Percentiles rank a stretch among this genome's conserved stretches.
Evolutionary conservation across 1,284 basidiomycete genomes (phyloP).

Genomic region (Fistulinella cinereoalba): DNA sequence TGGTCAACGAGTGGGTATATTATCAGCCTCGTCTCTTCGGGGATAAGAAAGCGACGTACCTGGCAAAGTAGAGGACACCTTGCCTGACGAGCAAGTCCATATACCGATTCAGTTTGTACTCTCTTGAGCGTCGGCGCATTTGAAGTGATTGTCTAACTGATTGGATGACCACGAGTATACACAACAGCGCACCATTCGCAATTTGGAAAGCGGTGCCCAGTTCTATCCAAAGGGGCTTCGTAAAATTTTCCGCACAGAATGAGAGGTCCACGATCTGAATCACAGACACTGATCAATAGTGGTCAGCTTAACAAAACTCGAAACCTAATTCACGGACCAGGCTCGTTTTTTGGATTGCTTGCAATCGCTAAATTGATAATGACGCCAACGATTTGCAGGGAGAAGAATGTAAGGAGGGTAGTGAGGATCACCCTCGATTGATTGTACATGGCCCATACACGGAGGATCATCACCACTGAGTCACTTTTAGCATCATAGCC

Average conservation of each 20-base stretch:
- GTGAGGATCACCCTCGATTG: not conserved
- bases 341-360: no score
- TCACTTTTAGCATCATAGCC: not conserved
- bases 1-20: no score
- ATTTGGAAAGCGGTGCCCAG: not conserved
- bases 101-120: not conserved
- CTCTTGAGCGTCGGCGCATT: not conserved
- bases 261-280: not conserved
- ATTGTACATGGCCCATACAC: not conserved
- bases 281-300: no score
- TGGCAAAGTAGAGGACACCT: not conserved
- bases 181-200: not conserved
- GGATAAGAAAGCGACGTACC: no score
- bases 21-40: no score
- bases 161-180: not conserved
- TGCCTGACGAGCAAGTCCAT: not conserved
- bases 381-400: not conserved
- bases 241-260: not conserved
- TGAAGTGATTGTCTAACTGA: not conserved
- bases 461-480: not conserved
- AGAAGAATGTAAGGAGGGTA: not conserved
- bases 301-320: not conserved
- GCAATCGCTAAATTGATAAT: not conserved
- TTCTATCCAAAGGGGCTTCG: not conserved
- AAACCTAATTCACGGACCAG: not conserved